Base-by-base conservation (phyloP, 164 flowering plant species). In the Berberis thunbergii region DNA sequence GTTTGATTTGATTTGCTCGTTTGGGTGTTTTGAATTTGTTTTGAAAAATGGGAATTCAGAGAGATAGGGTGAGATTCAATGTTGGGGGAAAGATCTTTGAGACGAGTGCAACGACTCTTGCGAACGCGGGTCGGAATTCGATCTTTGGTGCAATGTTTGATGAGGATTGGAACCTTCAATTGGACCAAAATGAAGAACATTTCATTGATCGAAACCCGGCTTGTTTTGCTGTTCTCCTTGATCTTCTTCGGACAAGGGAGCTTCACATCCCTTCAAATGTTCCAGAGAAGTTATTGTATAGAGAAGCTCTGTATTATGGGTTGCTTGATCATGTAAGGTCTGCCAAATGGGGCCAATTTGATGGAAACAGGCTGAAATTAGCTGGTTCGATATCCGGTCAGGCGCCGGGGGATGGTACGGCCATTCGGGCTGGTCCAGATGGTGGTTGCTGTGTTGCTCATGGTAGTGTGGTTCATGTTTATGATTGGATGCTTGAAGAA, bases 381-480 rank as follows among this genome's bases (percentile, higher is more conserved):
- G 59, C 82, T 2, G 56, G 67, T 59, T 83, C 94, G 1, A 63
- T 83, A 7, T 61, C 80, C 0, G 92, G 96, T 2, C 76, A 68
- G n/a, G 94, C 96, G 0, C 92, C 94, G 0, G 96, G 97, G 0
- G 96, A 91, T 41, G 92, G 92, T 6, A 86, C 92, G 0, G 92
- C 92, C 2, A 88, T 91, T 46, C 76, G 97, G 2, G 97, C 90
- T 5, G 83, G 86, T 11, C 97, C 96, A 0, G 84, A 83, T 57
- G 96, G 97, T 5, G 96, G 97, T 4, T 87, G 94, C 74, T 84
- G 87, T 68, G 90, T 89, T 40, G 97, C 92, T 2, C 94, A 89
- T 62, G 94, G 94, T 2, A 78, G 86, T 64, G 76, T 91, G 78
- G 97, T 91, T 7, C 96, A 89, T 60, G 87, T 86, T 40, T 91